Base-by-base conservation (phyloP, 2,329 filamentous ascomycete genomes). In the Cladosporium sp. region DNA sequence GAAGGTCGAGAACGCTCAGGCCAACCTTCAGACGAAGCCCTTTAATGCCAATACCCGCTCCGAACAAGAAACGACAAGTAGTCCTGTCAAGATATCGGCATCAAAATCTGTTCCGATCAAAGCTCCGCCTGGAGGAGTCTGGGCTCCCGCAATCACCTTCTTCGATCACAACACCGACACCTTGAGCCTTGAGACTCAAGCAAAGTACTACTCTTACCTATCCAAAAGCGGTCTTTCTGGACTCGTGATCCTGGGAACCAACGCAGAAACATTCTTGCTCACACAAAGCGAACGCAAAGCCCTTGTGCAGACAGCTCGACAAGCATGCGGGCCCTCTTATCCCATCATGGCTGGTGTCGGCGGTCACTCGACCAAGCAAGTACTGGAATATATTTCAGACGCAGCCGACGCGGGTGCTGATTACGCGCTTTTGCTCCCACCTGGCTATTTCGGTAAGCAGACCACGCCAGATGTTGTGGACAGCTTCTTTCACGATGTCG, bases 371-470 rank as follows among this genome's bases (percentile, higher is more conserved):
- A 85, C 80, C 2, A 75, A 75, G 55, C 82, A 86, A 66, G 78
- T 79, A 3, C 72, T 83, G 1, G 77, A 84, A 62, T 77, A 76
- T 53, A 74, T 82, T 48, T 59, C 64, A 22, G 83, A 85, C 59
- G 83, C 83, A 1, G 69, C 72, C 16, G 72, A 71, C 0, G 82
- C 80, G 0, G 82, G 82, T 13, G 80, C 81, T 38, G 72, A 84
- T 67, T 85, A 80, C 58, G 73, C 73, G 0, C 70, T 86, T 12
- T 74, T 85, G 9, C 73, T 85, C 22, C 82, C 82, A 1, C 76
- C 79, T 1, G 81, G 76, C 4, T 85, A 85, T 66, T 85, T 85
- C 59, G 80, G 78, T 57, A 83, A 82, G 64, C 76, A 77, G 12
- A 83, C 79, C 3, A 79, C 75, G 3, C 71, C 74, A 16, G 70